Base-by-base conservation (phyloP, 441 rosid genomes). In the Adansonia gregorii region DNA sequence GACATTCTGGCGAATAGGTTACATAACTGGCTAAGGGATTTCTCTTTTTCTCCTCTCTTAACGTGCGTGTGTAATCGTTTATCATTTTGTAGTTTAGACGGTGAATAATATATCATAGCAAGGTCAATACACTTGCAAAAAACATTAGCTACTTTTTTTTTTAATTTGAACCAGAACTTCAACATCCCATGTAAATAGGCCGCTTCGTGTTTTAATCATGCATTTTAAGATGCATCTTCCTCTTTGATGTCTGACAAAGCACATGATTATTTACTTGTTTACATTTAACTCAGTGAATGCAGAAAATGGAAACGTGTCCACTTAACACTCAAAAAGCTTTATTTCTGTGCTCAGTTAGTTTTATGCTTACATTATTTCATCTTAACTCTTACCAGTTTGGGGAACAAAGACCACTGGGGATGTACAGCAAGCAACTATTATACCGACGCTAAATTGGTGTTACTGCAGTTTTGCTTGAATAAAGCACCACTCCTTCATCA, bases 381-480 rank as follows among this genome's bases (percentile, higher is more conserved):
- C 46, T 9, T 5, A 77, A 69, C 45, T 15, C 39, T 67, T 64
- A 35, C 63, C 81, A 74, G 85, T 78, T 70, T 41, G 35, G 63
- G 45, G 68, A 8, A 65, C 68, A 64, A 39, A 75, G 60, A 24
- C 66, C 74, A 46, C 35, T 27, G 78, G 72, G 77, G 71, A 48
- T 20, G 24, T 27, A 27, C 35, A 27, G 35, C 35, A 61, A 60
- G 78, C 52, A 67, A 43, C 27, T 20, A 59, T 69, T 45, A n/a
- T 24, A 59, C 39, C 4, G 76, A 59, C 65, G n/a, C 79, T 48
- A 52, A 45, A 43, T 78, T 61, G 70, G 76, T 79, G 85, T 83
- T 61, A 15, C 64, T 24, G 77, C 78, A 64, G 78, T 60, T 78
- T 58, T 74, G 67, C 67, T 8, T 54, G 66, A 31, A 22, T 10